Base-by-base conservation (phyloP, 108 stramenopile genomes). In the Stephanodiscus minutulus region DNA sequence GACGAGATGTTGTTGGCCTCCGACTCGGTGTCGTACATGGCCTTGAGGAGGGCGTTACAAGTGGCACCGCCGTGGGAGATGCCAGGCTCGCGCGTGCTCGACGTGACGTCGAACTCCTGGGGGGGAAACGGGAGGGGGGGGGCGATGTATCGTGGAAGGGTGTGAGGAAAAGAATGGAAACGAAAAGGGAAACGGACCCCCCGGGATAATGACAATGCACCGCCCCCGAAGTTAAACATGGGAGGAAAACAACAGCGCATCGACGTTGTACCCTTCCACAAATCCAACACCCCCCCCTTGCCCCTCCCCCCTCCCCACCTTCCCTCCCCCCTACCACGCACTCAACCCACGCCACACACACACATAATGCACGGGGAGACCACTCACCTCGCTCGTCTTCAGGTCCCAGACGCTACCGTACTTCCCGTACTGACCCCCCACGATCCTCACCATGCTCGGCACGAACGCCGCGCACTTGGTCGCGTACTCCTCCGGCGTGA, bases 381-480 rank as follows among this genome's bases (percentile, higher is more conserved):
- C 46, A 66, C 85, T 80, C 71, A 86, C 85, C 76, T 90, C 87
- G 66, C 81, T 86, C 18, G 86, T 91, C 2, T 89, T 89, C 61
- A 94, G 66, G 76, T 94, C 91, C 90, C 90, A 91, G 10, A 90
- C 88, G 46, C 72, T 71, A 8, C 88, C 89, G 61, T 91, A 91
- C 49, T 82, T 83, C 15, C 84, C 79, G 68, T 87, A 91, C 48
- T 77, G 72, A 21, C 89, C 93, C 22, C 86, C 88, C 28, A 94
- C 79, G 18, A 94, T 88, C 41, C 93, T 73, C 17, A 94, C 83
- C 77, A 90, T 88, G 39, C 85, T 73, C n/a, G 93, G 93, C 36
- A 91, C 72, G 72, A 94, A 94, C 11, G 93, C 93, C 22, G 84
- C 89, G 68, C 85, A 84, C 64, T 91, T 91, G 27, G 75, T 72